Evolutionary conservation across 192 early-diverging fungal species (phyloP), one percentile per base, ranked within the genome.

Genomic region (Physocladia obscura): DNA sequence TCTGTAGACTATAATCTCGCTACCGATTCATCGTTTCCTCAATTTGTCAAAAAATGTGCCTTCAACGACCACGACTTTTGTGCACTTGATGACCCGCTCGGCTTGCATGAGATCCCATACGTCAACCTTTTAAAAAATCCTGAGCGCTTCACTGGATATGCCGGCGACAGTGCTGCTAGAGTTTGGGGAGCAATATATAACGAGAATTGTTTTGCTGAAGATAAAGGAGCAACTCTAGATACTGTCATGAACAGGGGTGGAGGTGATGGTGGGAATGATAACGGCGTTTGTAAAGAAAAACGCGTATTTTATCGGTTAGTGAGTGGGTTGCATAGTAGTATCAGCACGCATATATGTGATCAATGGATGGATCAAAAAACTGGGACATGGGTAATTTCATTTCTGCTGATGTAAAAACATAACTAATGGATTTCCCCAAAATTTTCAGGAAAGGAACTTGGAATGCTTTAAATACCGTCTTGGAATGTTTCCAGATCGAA

Each of bases 161-260:
- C 90, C 24, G 97, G 97, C 52, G 85, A 90, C 19, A 90, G 91
- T 39, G 89, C 96, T 37, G 84, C 83, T 29, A 86, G 90, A 44
- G 90, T 99, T 4, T 99, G 97, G 97, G 87, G 87, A 62, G 85
- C 95, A n/a, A 94, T 99, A 29, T 99, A 99, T 73, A 84, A 91
- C 69, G 93, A 99, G 74, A 99, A 98, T 79, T 99, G 98, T 76
- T 98, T 98, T 76, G 89, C 89, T 64, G 79, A 91, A 8, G 56
- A 49, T 22, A 13, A 26, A 11, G 44, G 26, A 5, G 49, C n/a
- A 5, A 63, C n/a, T 27, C 17, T 36, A 15, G 17, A 36, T 6
- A n/a, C n/a, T n/a, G 30, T 8, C 24, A 37, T 15, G n/a, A 44
- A n/a, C 15, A 6, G 21, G 19, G 60, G 39, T n/a, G 62, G 22